Conservation (phyloP, 2,329 filamentous ascomycete species). For the Epichloe baconii region DNA sequence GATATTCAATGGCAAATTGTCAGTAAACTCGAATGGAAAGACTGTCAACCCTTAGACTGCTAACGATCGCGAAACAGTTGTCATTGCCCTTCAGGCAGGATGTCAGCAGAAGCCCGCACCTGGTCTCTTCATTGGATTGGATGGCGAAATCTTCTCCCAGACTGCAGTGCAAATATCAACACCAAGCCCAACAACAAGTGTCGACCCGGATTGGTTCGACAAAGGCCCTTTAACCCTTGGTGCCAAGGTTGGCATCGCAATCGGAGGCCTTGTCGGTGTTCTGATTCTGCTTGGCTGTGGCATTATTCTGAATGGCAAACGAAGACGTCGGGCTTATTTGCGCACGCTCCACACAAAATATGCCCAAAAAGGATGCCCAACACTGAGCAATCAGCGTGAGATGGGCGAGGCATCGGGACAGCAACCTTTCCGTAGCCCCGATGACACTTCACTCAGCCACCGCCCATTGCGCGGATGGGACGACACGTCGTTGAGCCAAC, state of each 20-base stretch:
- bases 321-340: slow-evolving; percentile 39
- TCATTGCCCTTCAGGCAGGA: slow-evolving; percentile 40
- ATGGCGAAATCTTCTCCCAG: slow-evolving; percentile 39
- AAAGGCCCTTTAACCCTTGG: slow-evolving; percentile 36
- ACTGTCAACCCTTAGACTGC: not conserved
- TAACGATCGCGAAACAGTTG: slow-evolving; percentile 21
- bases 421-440: slow-evolving; percentile 9
- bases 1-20: slow-evolving; percentile 42
- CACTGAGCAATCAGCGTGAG: slow-evolving; percentile 14
- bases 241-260: slow-evolving; percentile 44
- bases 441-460: slow-evolving; percentile 42
- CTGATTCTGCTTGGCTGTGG: slow-evolving; percentile 35
- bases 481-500: slow-evolving; percentile 42
- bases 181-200: slow-evolving; percentile 27
- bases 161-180: slow-evolving; percentile 35
- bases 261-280: slow-evolving; percentile 35
- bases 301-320: slow-evolving; percentile 44
- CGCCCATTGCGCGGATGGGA: slow-evolving; percentile 39
- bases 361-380: slow-evolving; percentile 28
- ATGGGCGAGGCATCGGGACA: slow-evolving; percentile 17
- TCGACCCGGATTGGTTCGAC: slow-evolving; percentile 27
- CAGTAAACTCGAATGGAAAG: slow-evolving; percentile 9
- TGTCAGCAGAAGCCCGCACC: slow-evolving; percentile 38
- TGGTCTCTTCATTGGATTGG: slow-evolving; percentile 34
- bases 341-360: slow-evolving; percentile 31